Evolutionary conservation across 225 moss, liverwort and hornwort genomes (phyloP), one percentile per base, ranked within the genome.

Genomic region (Pseudisothecium myosuroides): DNA sequence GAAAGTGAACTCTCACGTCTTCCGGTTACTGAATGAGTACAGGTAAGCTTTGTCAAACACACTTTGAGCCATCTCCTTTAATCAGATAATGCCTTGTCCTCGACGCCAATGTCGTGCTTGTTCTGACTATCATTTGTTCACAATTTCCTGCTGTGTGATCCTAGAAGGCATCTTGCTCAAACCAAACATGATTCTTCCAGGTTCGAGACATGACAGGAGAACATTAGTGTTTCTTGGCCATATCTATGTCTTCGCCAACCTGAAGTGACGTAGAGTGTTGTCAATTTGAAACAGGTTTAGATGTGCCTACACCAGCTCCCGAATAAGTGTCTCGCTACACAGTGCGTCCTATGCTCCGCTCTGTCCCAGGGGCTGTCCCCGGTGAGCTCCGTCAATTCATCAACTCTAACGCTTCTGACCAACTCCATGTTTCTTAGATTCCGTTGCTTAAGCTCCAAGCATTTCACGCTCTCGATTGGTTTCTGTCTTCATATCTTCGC

Each of bases 131-230:
- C 56, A 56, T 76, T 58, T 29, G 66, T 88, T 86, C 39, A 49
- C 81, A 54, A 55, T 55, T 50, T 81, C n/a, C 37, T 81, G 90
- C 98, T 97, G 98, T 74, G 96, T 99, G 61, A 99, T 99, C 81
- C 91, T 99, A 81, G 98, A 99, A 93, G 98, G 98, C 80, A 97
- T 99, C 87, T 93, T 99, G 91, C 91, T 99, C 92, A 99, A 99
- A 81, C 98, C 98, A 52, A 99, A 99, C 92, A 99, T 99, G 98
- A 99, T 99, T 83, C 97, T 99, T 87, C 98, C 98, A 72, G 98
- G 98, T 97, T 93, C 74, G 85, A 79, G 72, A 88, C 88, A 56
- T 68, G 56, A 56, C 58, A 56, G 37, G 81, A 37, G 41, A 82
- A 41, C 50, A 73, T 22, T 74, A 83, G 54, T n/a, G 43, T 74